A percentile compares a stretch with the other conserved stretches of the same genome.
Conservation (phyloP, 345 rosid species). For the Dipteronia sinensis region DNA sequence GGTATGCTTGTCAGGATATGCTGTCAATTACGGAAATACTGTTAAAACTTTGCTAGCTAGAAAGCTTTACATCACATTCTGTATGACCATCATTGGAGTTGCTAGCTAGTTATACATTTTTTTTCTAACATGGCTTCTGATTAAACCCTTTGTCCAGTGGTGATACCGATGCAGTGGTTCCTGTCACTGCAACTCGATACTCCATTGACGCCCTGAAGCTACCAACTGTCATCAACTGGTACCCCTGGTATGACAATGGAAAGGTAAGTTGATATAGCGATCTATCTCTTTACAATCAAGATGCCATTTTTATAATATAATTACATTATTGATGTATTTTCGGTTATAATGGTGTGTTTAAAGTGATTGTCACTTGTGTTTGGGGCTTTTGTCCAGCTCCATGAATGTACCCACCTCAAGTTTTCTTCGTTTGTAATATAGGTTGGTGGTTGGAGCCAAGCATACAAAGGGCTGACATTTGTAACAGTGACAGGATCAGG, state of each 20-base stretch:
- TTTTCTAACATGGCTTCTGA: constrained; percentile 16
- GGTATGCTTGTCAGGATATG: background rate
- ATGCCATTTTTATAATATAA: background rate
- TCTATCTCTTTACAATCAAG: background rate
- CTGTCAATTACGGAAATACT: background rate
- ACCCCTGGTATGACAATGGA: constrained; percentile 75
- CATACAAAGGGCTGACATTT: constrained; percentile 75
- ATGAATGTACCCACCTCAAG: background rate
- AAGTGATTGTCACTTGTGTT: background rate
- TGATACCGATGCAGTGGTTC: constrained; percentile 87
- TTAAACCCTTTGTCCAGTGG: constrained; percentile 59
- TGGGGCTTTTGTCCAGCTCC: background rate
- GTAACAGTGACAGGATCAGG: constrained; percentile 92
- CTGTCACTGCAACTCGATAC: constrained; percentile 86
- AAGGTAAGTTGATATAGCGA: constrained; percentile 37
- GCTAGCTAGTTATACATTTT: background rate
- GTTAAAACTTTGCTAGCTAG: background rate
- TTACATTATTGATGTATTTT: too few species aligned
- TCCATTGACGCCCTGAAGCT: constrained; percentile 81
- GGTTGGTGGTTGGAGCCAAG: constrained; percentile 99
- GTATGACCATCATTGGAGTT: background rate
- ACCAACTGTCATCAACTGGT: constrained; percentile 71
- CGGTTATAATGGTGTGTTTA: too few species aligned
- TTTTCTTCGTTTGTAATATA: constrained; percentile 23
- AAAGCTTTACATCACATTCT: background rate